These are phyloP conservation scores for Draba incana DNA, from an alignment of 345 rosid species.

Conservation along the genomic window DNA sequence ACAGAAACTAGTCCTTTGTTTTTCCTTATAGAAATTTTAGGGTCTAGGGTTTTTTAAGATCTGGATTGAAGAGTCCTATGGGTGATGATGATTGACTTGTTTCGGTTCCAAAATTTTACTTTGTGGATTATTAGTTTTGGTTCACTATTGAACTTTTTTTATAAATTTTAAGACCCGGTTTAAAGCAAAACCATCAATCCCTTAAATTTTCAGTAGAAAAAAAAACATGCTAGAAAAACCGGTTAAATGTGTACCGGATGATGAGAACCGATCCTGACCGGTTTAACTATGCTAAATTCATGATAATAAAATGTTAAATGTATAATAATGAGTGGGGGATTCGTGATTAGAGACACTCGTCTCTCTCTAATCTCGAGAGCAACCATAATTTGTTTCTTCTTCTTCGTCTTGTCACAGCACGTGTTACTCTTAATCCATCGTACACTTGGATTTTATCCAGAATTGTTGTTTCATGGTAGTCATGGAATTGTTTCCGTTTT, in stretches of 20 bases:
- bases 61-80: conserved; percentile 24
- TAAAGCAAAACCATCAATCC: too few species aligned
- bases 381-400: not conserved
- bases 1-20: conserved; percentile 29
- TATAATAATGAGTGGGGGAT: not conserved
- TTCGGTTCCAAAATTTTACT: conserved; percentile 17
- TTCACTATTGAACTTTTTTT: too few species aligned
- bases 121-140: not conserved
- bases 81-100: conserved; percentile 24
- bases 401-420: not conserved
- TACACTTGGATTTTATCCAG: too few species aligned
- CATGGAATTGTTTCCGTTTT: conserved; percentile 3
- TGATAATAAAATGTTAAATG: too few species aligned
- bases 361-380: not conserved
- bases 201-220: too few species aligned
- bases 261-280: conserved; percentile 4
- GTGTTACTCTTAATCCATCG: too few species aligned
- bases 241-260: not conserved
- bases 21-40: conserved; percentile 5
- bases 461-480: not conserved
- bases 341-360: not conserved
- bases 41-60: conserved; percentile 23
- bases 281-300: not conserved
- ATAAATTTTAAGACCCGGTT: conserved; percentile 4
- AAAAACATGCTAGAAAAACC: not conserved